Percentiles rank a stretch among this genome's conserved stretches.
Evolutionary conservation across 2,329 filamentous ascomycete genomes (phyloP).

Genomic region (Monosporascus sp.): DNA sequence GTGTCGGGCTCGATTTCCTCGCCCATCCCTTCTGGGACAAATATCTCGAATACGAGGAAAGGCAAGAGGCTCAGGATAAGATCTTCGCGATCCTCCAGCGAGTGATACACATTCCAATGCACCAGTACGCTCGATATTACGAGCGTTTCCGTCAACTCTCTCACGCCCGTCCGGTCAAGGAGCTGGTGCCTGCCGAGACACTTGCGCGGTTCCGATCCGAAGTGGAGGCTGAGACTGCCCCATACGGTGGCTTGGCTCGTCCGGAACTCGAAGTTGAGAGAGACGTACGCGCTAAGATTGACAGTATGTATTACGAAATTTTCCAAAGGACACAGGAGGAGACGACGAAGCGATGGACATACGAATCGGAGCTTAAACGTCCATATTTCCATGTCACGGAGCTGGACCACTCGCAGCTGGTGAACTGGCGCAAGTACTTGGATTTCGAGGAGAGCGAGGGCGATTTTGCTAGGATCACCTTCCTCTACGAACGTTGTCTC

Average conservation of each 20-base stretch:
- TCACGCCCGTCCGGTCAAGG: constrained; percentile 63
- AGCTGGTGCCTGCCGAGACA: constrained; percentile 64
- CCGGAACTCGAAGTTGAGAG: constrained; percentile 76
- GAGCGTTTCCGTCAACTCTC: constrained; percentile 80
- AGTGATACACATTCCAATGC: constrained; percentile 85
- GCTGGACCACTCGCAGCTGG: constrained; percentile 76
- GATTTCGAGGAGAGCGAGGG: constrained; percentile 91
- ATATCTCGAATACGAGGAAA: constrained; percentile 94
- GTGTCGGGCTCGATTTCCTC: constrained; percentile 87
- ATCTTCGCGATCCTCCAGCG: constrained; percentile 80
- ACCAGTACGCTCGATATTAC: constrained; percentile 93
- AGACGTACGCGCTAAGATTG: constrained; percentile 73
- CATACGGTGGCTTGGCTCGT: constrained; percentile 47
- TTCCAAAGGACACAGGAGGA: constrained; percentile 81
- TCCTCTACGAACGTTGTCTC: constrained; percentile 89
- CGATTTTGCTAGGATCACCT: constrained; percentile 66
- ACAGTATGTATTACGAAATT: constrained; percentile 72
- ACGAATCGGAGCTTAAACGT: constrained; percentile 88
- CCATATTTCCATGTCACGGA: constrained; percentile 97
- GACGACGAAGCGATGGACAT: constrained; percentile 89
- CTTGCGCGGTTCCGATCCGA: constrained; percentile 66
- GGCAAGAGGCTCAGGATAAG: constrained; percentile 74
- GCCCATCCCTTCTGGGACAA: constrained; percentile 98
- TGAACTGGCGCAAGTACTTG: constrained; percentile 92
- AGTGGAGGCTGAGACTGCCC: constrained; percentile 58